Evolutionary conservation across 495 filamentous ascomycete genomes (phyloP), one percentile per base, ranked within the genome.

Genomic region (Usnea hakonensis): DNA sequence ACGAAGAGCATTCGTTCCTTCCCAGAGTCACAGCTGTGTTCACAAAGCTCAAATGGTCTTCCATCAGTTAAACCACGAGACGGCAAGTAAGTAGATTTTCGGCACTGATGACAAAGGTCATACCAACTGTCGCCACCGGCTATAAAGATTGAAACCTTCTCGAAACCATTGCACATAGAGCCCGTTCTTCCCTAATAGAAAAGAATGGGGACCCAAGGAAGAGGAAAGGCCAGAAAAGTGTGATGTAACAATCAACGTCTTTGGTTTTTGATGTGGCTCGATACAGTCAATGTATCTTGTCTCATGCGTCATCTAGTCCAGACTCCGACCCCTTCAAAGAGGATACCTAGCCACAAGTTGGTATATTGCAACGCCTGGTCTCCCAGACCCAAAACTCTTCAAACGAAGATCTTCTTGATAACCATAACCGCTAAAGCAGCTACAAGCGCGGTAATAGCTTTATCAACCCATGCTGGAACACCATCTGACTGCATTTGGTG

Each of bases 381-480:
- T 37, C 13, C 11, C 26, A 57, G 26, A 36, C 28, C n/a, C 30
- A 13, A 7, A 50, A 30, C 0, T 30, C 8, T 23, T 65, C 55
- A 67, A 14, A 68, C 40, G 17, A 66, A 28, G 16, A 68, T 62
- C 43, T 68, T 76, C 36, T 75, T 71, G 40, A 80, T 64, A 17
- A 82, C 70, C 74, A 81, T 72, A 19, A 81, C 43, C 10, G 77
- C 68, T 28, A 84, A 68, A 23, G 76, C 76, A 52, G 81, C 67
- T 19, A 81, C 63, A 16, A 84, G 73, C 16, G 76, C 81, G 48
- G 80, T 68, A 35, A 84, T 84, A n/a, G 79, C 78, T 56, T 80
- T 78, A 68, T 84, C 81, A 40, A 84, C 70, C 81, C 81, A 84
- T 7, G 76, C 71, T 33, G 70, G 75, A 53, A 78, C 74, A 5